Evolutionary conservation across 2,329 filamentous ascomycete species (phyloP).

Genomic region (Leptographium wingfieldii): DNA sequence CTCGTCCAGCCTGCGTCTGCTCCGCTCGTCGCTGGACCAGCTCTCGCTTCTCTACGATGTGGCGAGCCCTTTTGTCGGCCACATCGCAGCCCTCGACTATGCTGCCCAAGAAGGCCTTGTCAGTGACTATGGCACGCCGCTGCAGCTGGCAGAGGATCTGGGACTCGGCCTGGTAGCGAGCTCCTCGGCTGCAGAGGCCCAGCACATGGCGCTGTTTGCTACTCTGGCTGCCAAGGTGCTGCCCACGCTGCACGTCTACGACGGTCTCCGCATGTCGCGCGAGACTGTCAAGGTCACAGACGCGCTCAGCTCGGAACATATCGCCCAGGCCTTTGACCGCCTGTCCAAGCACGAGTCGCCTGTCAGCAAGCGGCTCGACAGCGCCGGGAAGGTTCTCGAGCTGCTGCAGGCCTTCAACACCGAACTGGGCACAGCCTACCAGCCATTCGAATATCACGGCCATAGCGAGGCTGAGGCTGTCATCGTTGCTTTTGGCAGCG

Average conservation of each 20-base stretch:
- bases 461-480: conserved; percentile 70
- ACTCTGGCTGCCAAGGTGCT: conserved; percentile 59
- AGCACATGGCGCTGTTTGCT: conserved; percentile 75
- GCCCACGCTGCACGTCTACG: conserved; percentile 68
- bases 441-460: conserved; percentile 87
- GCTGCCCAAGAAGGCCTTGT: conserved; percentile 57
- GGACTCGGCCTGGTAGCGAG: conserved; percentile 79
- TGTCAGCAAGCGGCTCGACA: conserved; percentile 56
- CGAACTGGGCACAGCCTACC: conserved; percentile 87
- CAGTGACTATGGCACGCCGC: conserved; percentile 71
- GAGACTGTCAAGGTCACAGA: conserved; percentile 65
- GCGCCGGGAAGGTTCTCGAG: conserved; percentile 56
- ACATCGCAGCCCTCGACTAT: conserved; percentile 87
- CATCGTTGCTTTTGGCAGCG: conserved; percentile 82
- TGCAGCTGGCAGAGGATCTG: conserved; percentile 77
- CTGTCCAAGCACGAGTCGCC: conserved; percentile 46
- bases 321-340: conserved; percentile 53
- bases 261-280: conserved; percentile 59
- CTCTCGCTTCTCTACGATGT: conserved; percentile 83
- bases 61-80: conserved; percentile 83
- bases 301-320: conserved; percentile 49
- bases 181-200: conserved; percentile 75
- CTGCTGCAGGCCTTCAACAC: conserved; percentile 68
- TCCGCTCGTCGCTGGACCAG: conserved; percentile 80
- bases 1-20: conserved; percentile 65